Base-by-base conservation (phyloP, 805 yeast genomes). In the Wickerhamomyces subpelliculosus region DNA sequence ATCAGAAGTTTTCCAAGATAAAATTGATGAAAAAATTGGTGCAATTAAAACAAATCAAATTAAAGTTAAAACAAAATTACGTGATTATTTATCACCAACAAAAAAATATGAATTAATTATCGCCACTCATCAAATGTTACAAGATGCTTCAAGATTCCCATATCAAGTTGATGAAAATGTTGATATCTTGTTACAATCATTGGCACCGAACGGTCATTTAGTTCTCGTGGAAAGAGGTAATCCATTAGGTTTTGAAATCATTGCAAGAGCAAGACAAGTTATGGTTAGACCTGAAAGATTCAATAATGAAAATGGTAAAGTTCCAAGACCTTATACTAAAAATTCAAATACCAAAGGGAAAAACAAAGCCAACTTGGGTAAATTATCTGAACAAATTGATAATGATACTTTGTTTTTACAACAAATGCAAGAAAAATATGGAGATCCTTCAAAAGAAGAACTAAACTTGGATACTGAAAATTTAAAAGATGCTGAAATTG, bases 181-280 rank as follows among this genome's bases (percentile, higher is more conserved):
- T 9, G 77, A 80, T 44, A 67, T 68, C 42, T 65, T 83, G 25
- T 63, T 88, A 19, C 65, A 69, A 14, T 61, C 84, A 14, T 61
- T 89, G 33, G 72, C 75, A 13, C 96, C 96, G 0, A 75, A 76
- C 10, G 98, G 97, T 0, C 79, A 80, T 41, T 60, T 90, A 11
- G 80, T 88, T 1, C 56, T 93, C 2, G 62, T 89, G 3, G 97
- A 93, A 61, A 69, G 96, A 45, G 98, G 98, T 3, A 84, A 83
- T 39, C 86, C 97, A 0, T 54, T 79, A 24, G 97, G 97, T 0
- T 86, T 86, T 54, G 98, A 93, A 60, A 69, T 78, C 3, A 72
- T 88, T 40, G 94, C 96, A 0, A 68, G 96, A 38, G 96, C 97
- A 5, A 70, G 98, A 52, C 96, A 90, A 57, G 62, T 86, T 4